A percentile compares a stretch with the other conserved stretches of the same genome.
These are phyloP conservation scores for Pseudognaphalium luteoalbum DNA, from an alignment of 129 eudicot species.

Conservation along the genomic window DNA sequence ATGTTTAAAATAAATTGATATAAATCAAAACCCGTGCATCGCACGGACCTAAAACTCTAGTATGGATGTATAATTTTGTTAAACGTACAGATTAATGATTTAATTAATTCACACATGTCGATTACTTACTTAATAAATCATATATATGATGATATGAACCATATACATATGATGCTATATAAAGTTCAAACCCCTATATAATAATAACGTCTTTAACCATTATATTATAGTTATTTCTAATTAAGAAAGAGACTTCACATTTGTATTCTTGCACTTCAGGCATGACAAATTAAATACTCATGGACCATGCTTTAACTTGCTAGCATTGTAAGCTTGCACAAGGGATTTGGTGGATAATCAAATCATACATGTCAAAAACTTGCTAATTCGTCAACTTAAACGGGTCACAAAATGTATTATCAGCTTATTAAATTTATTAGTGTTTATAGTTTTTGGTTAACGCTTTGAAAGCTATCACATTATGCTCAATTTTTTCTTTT, in stretches of 20 bases:
- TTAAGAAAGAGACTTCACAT: conserved; percentile 9
- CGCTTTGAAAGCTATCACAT: neutral
- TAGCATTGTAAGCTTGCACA: neutral
- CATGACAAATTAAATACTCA: neutral
- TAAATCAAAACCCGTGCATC: too few relatives aligned
- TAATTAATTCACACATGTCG: too few relatives aligned
- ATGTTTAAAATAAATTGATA: too few relatives aligned
- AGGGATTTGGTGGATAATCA: conserved; percentile 22
- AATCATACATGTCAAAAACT: conserved; percentile 3
- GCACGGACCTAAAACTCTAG: too few relatives aligned
- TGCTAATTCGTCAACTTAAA: conserved; percentile 10
- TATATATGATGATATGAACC: too few relatives aligned
- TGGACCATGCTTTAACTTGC: conserved; percentile 11
- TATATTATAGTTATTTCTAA: neutral
- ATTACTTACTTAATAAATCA: too few relatives aligned
- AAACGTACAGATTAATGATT: too few relatives aligned
- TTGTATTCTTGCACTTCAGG: conserved; percentile 13
- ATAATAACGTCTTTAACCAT: neutral
- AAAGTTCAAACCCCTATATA: neutral
- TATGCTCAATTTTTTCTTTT: too few relatives aligned
- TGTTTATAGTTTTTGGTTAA: neutral
- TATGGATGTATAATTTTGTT: too few relatives aligned
- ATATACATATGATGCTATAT: neutral
- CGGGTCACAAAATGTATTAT: conserved; percentile 25
- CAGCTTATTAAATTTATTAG: conserved; percentile 3